Conservation (phyloP, 768 basidiomycete genomes). For the Tylopilus rubrobrunneus region DNA sequence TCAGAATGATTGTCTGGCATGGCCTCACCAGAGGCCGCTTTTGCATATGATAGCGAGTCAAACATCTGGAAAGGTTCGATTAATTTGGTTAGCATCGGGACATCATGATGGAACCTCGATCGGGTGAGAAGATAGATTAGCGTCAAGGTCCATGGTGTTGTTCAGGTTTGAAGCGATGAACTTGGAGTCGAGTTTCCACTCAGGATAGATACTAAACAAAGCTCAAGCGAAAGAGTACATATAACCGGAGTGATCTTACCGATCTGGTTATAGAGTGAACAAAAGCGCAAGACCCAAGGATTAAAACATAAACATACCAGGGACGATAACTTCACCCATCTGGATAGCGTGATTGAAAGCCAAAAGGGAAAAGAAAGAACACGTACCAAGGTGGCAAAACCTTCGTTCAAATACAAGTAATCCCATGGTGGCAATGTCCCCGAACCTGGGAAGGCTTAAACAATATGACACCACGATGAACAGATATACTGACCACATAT, state of each 20-base stretch:
- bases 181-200: slow-evolving; percentile 78
- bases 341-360: slow-evolving; percentile 23
- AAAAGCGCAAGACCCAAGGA: background rate
- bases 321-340: slow-evolving; percentile 87
- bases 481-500: slow-evolving; percentile 58
- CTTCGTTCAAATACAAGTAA: slow-evolving; percentile 80
- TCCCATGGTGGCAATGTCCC: slow-evolving; percentile 93
- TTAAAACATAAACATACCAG: slow-evolving; percentile 51
- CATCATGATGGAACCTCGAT: slow-evolving; percentile 75
- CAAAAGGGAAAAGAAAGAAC: background rate
- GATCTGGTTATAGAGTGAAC: slow-evolving; percentile 40
- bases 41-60: slow-evolving; percentile 83
- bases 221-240: background rate
- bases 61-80: slow-evolving; percentile 66
- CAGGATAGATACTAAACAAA: slow-evolving; percentile 62
- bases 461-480: background rate
- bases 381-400: slow-evolving; percentile 81
- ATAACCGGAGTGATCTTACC: slow-evolving; percentile 34
- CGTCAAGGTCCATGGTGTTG: slow-evolving; percentile 76
- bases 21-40: slow-evolving; percentile 66
- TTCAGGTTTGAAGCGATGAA: slow-evolving; percentile 80
- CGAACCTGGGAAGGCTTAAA: slow-evolving; percentile 56
- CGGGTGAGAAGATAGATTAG: slow-evolving; percentile 85
- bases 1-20: background rate
- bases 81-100: slow-evolving; percentile 81